Evolutionary conservation across 164 flowering plant genomes (phyloP).

Genomic region (Annona cherimola): DNA sequence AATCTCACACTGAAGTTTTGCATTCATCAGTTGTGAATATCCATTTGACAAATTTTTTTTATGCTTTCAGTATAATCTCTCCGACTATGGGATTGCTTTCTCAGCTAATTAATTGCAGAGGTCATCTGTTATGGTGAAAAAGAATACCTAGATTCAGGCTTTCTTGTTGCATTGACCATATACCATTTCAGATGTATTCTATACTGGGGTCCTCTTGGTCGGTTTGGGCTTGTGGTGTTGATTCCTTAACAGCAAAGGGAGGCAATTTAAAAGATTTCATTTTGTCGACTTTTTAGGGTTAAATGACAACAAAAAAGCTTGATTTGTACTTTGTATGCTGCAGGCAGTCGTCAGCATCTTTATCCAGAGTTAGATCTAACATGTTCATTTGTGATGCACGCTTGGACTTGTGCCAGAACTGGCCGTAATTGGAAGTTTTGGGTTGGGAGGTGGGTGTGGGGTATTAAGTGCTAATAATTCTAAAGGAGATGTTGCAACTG

Average conservation of each 20-base stretch:
- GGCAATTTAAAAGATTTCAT: neutral
- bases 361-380: too few relatives aligned
- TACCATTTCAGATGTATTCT: neutral
- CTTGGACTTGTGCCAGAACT: too few relatives aligned
- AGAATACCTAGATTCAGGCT: neutral
- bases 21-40: neutral
- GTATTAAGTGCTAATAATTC: too few relatives aligned
- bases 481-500: too few relatives aligned
- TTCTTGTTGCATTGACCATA: neutral
- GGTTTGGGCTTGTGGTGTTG: neutral
- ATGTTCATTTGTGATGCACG: too few relatives aligned
- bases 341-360: too few relatives aligned
- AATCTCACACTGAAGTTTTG: neutral
- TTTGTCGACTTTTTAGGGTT: neutral
- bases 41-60: neutral
- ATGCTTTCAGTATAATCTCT: neutral
- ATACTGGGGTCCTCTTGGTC: neutral
- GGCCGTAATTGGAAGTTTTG: too few relatives aligned
- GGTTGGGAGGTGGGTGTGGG: too few relatives aligned
- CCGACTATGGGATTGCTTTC: neutral
- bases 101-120: neutral
- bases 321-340: too few relatives aligned
- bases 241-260: neutral
- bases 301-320: too few relatives aligned
- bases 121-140: neutral